A percentile compares a stretch with the other conserved stretches of the same genome.
Evolutionary conservation across 345 rosid species (phyloP).

Genomic region (Jatropha curcas): DNA sequence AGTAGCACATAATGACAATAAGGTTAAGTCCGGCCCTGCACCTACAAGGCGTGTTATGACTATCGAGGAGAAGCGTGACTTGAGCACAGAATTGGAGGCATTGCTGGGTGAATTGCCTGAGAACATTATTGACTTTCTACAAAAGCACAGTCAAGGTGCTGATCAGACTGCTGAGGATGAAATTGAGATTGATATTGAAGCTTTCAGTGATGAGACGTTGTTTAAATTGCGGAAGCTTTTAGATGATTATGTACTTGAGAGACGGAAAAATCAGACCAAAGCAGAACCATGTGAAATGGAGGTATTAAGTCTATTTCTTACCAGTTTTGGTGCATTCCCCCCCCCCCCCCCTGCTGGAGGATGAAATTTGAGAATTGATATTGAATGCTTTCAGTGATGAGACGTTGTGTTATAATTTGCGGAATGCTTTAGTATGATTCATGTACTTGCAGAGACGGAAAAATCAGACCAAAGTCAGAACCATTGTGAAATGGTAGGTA

Average conservation of each 20-base stretch:
- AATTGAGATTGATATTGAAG: constrained; percentile 84
- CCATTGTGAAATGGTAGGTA: no score
- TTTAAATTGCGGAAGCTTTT: constrained; percentile 65
- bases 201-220: constrained; percentile 64
- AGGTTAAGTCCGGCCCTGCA: constrained; percentile 40
- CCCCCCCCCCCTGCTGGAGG: constrained; percentile 1
- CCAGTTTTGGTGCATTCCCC: background rate
- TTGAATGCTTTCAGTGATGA: no score
- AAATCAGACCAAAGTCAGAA: no score
- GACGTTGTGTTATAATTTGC: no score
- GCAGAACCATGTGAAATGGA: constrained; percentile 73
- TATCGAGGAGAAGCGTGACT: constrained; percentile 18
- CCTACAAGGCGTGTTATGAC: constrained; percentile 36
- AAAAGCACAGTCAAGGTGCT: constrained; percentile 55
- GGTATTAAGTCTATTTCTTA: no score
- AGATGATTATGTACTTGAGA: constrained; percentile 63
- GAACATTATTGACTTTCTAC: constrained; percentile 62
- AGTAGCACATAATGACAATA: constrained; percentile 35
- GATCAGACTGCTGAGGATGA: constrained; percentile 66
- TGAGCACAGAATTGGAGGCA: constrained; percentile 23
- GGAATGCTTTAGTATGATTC: no score
- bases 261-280: constrained; percentile 47
- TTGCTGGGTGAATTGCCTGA: constrained; percentile 66
- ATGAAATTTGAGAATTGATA: no score
- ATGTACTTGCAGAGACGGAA: no score